Percentiles rank a stretch among this genome's conserved stretches.
Conservation (phyloP, 2,329 filamentous ascomycete genomes). For the Cytospora mali region DNA sequence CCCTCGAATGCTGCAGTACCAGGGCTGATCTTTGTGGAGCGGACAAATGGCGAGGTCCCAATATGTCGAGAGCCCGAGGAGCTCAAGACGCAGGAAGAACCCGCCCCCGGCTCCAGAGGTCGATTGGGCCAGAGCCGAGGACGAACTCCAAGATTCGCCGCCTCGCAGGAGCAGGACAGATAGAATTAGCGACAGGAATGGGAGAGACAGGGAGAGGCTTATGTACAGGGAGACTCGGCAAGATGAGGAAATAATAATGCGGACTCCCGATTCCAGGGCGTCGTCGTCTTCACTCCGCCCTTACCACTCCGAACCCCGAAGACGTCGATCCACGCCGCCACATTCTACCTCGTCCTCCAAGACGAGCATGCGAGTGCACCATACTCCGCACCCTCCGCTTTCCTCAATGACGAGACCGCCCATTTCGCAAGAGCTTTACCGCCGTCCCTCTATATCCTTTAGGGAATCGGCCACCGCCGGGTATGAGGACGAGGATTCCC, state of each 20-base stretch:
- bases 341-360: conserved; percentile 31
- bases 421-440: conserved; percentile 29
- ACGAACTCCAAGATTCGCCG: conserved; percentile 34
- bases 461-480: conserved; percentile 17
- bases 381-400: conserved; percentile 36
- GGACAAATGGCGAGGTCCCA: conserved; percentile 39
- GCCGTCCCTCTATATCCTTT: conserved; percentile 28
- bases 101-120: conserved; percentile 32
- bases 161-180: conserved; percentile 36
- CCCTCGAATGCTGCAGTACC: conserved; percentile 30
- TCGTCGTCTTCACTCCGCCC: conserved; percentile 26
- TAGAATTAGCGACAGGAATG: conserved; percentile 34
- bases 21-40: conserved; percentile 32
- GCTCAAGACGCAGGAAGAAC: conserved; percentile 33
- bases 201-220: conserved; percentile 33
- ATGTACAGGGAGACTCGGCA: conserved; percentile 11
- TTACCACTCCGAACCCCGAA: conserved; percentile 18
- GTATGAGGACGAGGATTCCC: conserved; percentile 35
- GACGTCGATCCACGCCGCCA: conserved; percentile 25
- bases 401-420: conserved; percentile 34
- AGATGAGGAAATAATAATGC: conserved; percentile 25
- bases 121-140: conserved; percentile 36
- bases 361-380: conserved; percentile 37
- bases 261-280: conserved; percentile 25
- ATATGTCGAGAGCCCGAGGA: conserved; percentile 34